Evolutionary conservation across 2,329 filamentous ascomycete genomes (phyloP).

Genomic region (Sporothrix luriei): DNA sequence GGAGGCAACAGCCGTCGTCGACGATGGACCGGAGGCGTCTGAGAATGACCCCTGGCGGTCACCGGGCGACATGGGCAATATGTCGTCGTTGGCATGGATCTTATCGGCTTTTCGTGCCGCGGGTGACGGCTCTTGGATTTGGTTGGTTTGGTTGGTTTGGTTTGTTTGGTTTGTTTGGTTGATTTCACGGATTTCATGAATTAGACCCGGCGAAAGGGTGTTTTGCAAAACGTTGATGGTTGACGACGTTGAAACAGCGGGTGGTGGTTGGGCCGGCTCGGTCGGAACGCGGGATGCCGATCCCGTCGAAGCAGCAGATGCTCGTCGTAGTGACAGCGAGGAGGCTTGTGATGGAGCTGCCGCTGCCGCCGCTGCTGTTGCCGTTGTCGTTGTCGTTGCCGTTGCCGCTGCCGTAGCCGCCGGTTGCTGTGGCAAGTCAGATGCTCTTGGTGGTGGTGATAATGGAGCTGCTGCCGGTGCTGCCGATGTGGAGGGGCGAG

Average conservation of each 20-base stretch:
- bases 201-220: conserved; percentile 21
- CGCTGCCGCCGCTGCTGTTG: neutral
- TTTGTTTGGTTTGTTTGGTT: conserved; percentile 25
- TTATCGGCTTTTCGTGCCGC: conserved; percentile 6
- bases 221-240: conserved; percentile 19
- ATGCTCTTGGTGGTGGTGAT: neutral
- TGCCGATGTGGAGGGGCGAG: conserved; percentile 9
- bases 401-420: neutral
- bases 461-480: neutral
- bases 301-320: neutral
- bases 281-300: neutral
- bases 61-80: neutral
- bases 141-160: conserved; percentile 27
- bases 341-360: neutral
- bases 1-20: neutral
- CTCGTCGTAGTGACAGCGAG: neutral
- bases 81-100: neutral
- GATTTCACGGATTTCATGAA: conserved; percentile 24
- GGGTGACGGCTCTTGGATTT: neutral
- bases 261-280: neutral
- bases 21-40: conserved; percentile 24
- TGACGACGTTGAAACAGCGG: neutral
- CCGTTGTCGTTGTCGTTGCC: neutral
- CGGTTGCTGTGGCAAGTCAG: neutral
- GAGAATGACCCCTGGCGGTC: conserved; percentile 25